Conservation (phyloP, 169 alveolate species). For the Cryptosporidium bovis region DNA sequence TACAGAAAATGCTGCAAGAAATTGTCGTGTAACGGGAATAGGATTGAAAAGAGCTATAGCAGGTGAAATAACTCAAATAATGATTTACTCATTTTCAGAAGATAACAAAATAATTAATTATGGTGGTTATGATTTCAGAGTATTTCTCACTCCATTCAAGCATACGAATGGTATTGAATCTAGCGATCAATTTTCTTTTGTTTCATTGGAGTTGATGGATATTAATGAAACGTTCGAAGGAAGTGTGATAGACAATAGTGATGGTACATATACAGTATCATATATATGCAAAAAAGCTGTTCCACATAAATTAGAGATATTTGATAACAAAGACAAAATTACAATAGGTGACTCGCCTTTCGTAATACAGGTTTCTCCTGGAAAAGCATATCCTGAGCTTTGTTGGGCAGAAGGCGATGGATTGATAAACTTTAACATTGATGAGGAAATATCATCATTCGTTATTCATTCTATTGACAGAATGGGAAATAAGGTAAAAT, state of each 20-base stretch:
- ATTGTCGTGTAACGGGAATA: conserved; percentile 67
- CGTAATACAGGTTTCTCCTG: conserved; percentile 51
- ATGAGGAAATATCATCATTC: conserved; percentile 35
- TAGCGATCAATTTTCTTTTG: conserved; percentile 11
- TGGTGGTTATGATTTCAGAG: conserved; percentile 57
- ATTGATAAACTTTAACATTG: conserved; percentile 4
- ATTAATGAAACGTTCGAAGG: conserved; percentile 62
- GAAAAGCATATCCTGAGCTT: conserved; percentile 50
- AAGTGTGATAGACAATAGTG: conserved; percentile 51
- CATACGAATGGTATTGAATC: neutral
- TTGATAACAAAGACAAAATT: conserved; percentile 19
- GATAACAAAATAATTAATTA: conserved; percentile 42
- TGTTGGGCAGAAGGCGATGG: conserved; percentile 75
- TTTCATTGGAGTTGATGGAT: conserved; percentile 55
- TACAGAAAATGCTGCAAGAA: conserved; percentile 46
- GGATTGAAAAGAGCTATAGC: conserved; percentile 44
- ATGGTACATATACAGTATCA: conserved; percentile 65
- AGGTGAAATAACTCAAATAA: conserved; percentile 64
- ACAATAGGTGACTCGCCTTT: conserved; percentile 63
- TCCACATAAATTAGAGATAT: conserved; percentile 57
- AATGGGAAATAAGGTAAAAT: conserved; percentile 72
- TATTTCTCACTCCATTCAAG: conserved; percentile 60
- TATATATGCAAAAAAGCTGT: conserved; percentile 69
- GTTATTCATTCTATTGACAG: conserved; percentile 58
- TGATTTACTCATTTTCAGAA: conserved; percentile 54